Base-by-base conservation (phyloP, 495 filamentous ascomycete species). In the Cercophora newfieldiana region DNA sequence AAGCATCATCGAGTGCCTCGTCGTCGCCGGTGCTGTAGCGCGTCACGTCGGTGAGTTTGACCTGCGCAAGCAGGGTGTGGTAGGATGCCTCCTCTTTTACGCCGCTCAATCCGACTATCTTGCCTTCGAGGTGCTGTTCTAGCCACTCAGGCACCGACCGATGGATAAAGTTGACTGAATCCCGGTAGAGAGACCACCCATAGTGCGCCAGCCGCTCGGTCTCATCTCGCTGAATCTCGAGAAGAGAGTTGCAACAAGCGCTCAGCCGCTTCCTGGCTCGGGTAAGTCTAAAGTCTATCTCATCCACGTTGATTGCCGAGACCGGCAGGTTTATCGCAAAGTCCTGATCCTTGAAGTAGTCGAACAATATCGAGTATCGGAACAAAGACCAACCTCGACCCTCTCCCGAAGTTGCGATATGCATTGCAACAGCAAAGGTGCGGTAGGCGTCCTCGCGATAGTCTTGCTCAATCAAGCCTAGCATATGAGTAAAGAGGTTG, bases 101-200 rank as follows among this genome's bases (percentile, higher is more conserved):
- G 21, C 8, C 49, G 8, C 21, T 22, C 49, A 53, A 12, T 22
- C 21, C 49, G 21, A 22, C 49, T 19, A 7, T 10, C 21, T 12
- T n/a, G n/a, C n/a, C 21, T 12, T 7, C 7, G 21, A 53, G 49
- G 21, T 19, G 21, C 7, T 19, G 10, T 53, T 53, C 21, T 19
- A 53, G 49, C 49, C 49, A 53, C 21, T 53, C 49, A 19, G 49
- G 49, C 21, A 53, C 49, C 49, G 49, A 53, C 19, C 49, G 49
- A 19, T 53, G 49, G 49, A 53, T 53, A 19, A 53, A 53, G 21
- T 53, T 14, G 49, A 53, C 49, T 19, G 49, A 53, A 22, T 53
- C 49, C 19, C 21, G 8, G 21, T 53, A 53, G 8, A 53, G 10
- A 7, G 49, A 19, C 49, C n/a, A n/a, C n/a, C n/a, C n/a, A n/a